A percentile compares a stretch with the other conserved stretches of the same genome.
These are phyloP conservation scores for Coleophoma cylindrospora DNA, from an alignment of 2,329 filamentous ascomycete species.

Conservation along the genomic window DNA sequence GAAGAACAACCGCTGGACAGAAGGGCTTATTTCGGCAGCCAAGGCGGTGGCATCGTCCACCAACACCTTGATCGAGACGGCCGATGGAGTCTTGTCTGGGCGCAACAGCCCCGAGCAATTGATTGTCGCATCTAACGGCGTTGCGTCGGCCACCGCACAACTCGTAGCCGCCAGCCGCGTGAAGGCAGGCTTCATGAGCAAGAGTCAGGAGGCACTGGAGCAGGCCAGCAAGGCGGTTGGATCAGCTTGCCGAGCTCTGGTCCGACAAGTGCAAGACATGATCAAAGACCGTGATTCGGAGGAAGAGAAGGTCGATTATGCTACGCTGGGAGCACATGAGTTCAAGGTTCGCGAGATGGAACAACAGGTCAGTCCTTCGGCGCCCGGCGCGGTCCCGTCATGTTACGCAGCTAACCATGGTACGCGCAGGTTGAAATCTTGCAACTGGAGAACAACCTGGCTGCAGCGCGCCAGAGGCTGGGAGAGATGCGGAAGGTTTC, in stretches of 20 bases:
- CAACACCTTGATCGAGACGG: constrained; percentile 95
- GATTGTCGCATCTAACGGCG: constrained; percentile 95
- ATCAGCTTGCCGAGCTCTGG: constrained; percentile 77
- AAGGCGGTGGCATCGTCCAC: constrained; percentile 94
- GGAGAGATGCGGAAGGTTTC: constrained; percentile 77
- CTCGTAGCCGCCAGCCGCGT: constrained; percentile 92
- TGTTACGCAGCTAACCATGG: constrained; percentile 17
- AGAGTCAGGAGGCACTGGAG: constrained; percentile 89
- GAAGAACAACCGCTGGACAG: constrained; percentile 99
- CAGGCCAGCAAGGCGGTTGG: constrained; percentile 90
- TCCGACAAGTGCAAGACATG: constrained; percentile 90
- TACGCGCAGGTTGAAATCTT: constrained; percentile 81
- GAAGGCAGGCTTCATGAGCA: constrained; percentile 97
- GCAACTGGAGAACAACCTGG: constrained; percentile 84
- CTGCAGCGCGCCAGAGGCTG: constrained; percentile 72
- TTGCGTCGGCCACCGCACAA: constrained; percentile 93
- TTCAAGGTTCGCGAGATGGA: constrained; percentile 99
- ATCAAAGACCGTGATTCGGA: constrained; percentile 82
- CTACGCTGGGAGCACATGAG: constrained; percentile 83
- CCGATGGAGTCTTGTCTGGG: constrained; percentile 87
- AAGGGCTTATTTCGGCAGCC: constrained; percentile 92
- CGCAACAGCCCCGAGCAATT: constrained; percentile 95
- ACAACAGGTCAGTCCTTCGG: constrained; percentile 71
- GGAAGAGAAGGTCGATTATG: constrained; percentile 83
- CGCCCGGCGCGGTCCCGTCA: neutral